Evolutionary conservation across 495 filamentous ascomycete species (phyloP).

Genomic region (Eremomyces bilateralis): DNA sequence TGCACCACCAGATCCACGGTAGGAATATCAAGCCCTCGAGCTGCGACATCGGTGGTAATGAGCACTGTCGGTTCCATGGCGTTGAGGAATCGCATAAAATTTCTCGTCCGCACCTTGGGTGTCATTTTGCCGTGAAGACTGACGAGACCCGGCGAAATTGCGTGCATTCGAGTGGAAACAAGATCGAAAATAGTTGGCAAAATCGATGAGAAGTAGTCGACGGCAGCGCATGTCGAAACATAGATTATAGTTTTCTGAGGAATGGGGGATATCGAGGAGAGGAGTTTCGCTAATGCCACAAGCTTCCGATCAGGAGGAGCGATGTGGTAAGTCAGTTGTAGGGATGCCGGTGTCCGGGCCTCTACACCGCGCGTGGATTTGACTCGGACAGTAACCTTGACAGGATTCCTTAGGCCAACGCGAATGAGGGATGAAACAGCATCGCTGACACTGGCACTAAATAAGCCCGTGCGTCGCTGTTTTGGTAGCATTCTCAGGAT

Average conservation of each 20-base stretch:
- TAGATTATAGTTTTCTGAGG: constrained; percentile 84
- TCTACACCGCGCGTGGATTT: constrained; percentile 57
- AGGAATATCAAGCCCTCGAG: constrained; percentile 81
- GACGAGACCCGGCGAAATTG: constrained; percentile 34
- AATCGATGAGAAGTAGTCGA: constrained; percentile 72
- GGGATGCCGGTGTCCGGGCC: constrained; percentile 63
- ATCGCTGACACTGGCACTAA: constrained; percentile 81
- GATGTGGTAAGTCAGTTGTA: constrained; percentile 79
- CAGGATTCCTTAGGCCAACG: constrained; percentile 79
- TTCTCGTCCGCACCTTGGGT: constrained; percentile 56
- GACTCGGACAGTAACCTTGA: constrained; percentile 82
- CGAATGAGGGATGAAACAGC: constrained; percentile 81
- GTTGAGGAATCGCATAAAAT: constrained; percentile 57
- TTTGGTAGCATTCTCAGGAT: constrained; percentile 76
- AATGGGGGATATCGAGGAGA: constrained; percentile 41
- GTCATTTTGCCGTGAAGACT: constrained; percentile 81
- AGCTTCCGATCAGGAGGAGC: constrained; percentile 57
- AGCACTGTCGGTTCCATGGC: constrained; percentile 47
- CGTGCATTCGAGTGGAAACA: neutral
- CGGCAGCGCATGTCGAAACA: constrained; percentile 82
- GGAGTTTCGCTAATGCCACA: constrained; percentile 45
- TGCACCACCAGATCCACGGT: constrained; percentile 88
- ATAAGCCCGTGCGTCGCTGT: constrained; percentile 79
- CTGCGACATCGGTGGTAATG: constrained; percentile 69
- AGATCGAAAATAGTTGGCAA: constrained; percentile 36